Conservation (phyloP, 139 green algal genomes). For the Tetraselmis chui region DNA sequence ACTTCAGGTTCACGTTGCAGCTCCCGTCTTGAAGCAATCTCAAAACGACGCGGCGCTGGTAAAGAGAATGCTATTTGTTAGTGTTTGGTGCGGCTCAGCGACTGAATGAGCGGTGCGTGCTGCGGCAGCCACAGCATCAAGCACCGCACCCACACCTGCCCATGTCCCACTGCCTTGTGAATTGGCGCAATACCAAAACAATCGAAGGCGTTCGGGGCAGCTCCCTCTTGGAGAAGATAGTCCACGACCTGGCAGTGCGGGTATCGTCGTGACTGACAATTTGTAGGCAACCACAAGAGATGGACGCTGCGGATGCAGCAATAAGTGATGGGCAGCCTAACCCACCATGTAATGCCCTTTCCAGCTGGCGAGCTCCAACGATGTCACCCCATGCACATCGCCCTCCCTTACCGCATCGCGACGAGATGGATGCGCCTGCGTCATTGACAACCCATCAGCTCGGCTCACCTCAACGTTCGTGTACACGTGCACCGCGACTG, state of each 20-base stretch:
- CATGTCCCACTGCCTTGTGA: background rate
- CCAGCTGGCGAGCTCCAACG: background rate
- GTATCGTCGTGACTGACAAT: too few relatives aligned
- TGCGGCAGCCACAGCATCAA: too few relatives aligned
- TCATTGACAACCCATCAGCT: too few relatives aligned
- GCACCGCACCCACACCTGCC: background rate
- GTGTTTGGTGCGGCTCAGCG: too few relatives aligned
- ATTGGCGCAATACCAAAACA: background rate
- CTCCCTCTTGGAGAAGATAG: background rate
- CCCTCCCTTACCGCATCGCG: background rate
- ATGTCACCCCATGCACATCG: background rate
- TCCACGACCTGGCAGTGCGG: background rate
- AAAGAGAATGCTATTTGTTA: too few relatives aligned
- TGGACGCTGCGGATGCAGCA: too few relatives aligned
- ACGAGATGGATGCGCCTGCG: background rate
- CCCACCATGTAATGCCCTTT: background rate
- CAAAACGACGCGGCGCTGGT: background rate
- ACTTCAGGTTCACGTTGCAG: background rate
- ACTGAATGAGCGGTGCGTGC: too few relatives aligned
- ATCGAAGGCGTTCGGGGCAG: background rate
- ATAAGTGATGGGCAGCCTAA: too few relatives aligned
- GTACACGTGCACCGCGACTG: too few relatives aligned
- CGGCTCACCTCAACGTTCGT: too few relatives aligned
- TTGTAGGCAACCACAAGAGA: too few relatives aligned
- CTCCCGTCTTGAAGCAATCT: background rate